These are phyloP conservation scores for Elsinoe australis DNA, from an alignment of 2,329 filamentous ascomycete species.

Conservation along the genomic window DNA sequence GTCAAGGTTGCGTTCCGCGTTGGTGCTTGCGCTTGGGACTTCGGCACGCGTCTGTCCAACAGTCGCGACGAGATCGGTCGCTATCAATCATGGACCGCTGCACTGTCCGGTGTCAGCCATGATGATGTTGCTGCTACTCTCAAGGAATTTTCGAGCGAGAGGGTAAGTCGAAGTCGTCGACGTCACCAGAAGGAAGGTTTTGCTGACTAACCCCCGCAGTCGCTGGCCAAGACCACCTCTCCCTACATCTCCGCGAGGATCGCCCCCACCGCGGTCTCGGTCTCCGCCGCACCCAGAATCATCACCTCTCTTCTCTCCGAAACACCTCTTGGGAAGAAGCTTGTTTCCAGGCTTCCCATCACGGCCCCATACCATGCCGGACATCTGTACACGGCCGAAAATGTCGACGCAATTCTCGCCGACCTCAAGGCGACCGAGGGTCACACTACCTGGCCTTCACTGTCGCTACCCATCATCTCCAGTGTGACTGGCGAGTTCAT, in stretches of 20 bases:
- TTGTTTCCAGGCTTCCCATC: neutral
- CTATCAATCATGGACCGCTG: constrained; percentile 17
- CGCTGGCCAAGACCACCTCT: constrained; percentile 12
- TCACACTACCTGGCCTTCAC: neutral
- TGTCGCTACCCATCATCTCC: constrained; percentile 16
- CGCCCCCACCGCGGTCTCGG: constrained; percentile 12
- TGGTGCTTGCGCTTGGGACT: constrained; percentile 29
- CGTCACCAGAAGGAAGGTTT: neutral
- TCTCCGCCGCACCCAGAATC: constrained; percentile 15
- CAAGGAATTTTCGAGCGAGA: constrained; percentile 7
- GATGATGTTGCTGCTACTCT: constrained; percentile 2
- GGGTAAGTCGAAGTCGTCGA: constrained; percentile 3
- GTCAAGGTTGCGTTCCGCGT: constrained; percentile 41
- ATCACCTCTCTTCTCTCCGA: constrained; percentile 12
- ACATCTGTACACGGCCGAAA: constrained; percentile 16
- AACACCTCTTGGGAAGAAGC: neutral
- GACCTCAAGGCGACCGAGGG: constrained; percentile 12
- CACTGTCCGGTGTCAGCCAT: constrained; percentile 10
- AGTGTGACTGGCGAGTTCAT: constrained; percentile 13
- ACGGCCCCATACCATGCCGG: constrained; percentile 16
- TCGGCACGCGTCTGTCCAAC: constrained; percentile 4
- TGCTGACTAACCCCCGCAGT: constrained; percentile 14
- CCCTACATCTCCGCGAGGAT: constrained; percentile 18
- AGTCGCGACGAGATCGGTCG: constrained; percentile 1
- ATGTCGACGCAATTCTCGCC: constrained; percentile 16